These are phyloP conservation scores for Kodamaea derodonti DNA, from an alignment of 1,139 yeast genomes.

Conservation along the genomic window DNA sequence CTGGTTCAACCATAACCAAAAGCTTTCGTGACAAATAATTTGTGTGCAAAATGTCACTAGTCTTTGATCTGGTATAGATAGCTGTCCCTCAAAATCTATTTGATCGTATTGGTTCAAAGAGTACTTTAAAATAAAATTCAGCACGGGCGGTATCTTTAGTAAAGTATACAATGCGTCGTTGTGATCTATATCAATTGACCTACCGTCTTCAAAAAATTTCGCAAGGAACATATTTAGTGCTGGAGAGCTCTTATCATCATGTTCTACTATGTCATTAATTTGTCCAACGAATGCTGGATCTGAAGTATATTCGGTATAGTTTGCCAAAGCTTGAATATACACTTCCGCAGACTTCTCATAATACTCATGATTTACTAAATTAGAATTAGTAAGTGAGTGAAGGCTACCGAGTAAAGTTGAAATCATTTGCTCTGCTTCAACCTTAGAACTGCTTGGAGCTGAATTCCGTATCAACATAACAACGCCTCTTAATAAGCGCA, in stretches of 20 bases:
- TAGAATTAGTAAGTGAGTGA: not conserved
- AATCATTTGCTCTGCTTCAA: constrained; percentile 1
- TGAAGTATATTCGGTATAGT: constrained; percentile 6
- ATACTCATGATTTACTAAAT: constrained; percentile 2
- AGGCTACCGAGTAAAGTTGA: constrained; percentile 4
- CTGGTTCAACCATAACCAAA: constrained; percentile 11
- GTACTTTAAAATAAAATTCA: constrained; percentile 7
- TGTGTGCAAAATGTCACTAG: constrained; percentile 7
- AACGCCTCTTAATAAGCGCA: constrained; percentile 8
- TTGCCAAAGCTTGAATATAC: constrained; percentile 12
- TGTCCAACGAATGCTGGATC: not conserved
- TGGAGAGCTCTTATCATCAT: not conserved
- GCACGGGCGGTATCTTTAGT: constrained; percentile 4
- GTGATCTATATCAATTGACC: constrained; percentile 9
- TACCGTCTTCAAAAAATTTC: constrained; percentile 3
- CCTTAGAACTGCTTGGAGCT: constrained; percentile 3
- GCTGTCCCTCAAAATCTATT: constrained; percentile 8
- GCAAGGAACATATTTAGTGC: constrained; percentile 7
- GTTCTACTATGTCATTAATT: not conserved
- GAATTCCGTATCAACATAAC: constrained; percentile 6
- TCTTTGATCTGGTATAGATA: constrained; percentile 4
- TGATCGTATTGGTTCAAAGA: constrained; percentile 6
- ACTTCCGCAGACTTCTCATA: constrained; percentile 9
- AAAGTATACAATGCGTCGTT: constrained; percentile 8
- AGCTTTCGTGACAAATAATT: constrained; percentile 15